Evolutionary conservation across 352 stramenopile genomes (phyloP).

Genomic region (Phytophthora aleatoria): DNA sequence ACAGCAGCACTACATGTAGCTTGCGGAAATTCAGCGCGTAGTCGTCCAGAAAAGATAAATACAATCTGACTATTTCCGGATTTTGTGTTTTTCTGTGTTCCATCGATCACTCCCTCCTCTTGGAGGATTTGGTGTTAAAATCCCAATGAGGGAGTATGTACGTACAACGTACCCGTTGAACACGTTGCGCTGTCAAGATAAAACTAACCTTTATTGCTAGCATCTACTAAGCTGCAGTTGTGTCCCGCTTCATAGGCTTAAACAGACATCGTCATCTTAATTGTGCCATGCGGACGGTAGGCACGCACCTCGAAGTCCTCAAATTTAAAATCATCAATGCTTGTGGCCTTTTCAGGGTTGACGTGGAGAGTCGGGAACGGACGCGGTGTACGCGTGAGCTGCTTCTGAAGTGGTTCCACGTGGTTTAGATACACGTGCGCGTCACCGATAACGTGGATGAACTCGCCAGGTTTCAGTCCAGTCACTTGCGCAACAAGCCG

Average conservation of each 20-base stretch:
- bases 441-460: conserved; percentile 99
- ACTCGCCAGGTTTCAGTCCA: conserved; percentile 94
- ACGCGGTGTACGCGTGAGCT: conserved; percentile 93
- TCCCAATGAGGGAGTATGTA: too few relatives aligned
- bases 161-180: too few relatives aligned
- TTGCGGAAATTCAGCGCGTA: too few relatives aligned
- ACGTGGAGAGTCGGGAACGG: conserved; percentile 96
- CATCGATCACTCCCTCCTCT: too few relatives aligned
- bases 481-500: conserved; percentile 96
- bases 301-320: conserved; percentile 96
- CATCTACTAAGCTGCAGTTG: not conserved
- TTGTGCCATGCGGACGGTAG: conserved; percentile 96
- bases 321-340: conserved; percentile 97
- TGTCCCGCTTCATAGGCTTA: conserved; percentile 19
- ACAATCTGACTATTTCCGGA: too few relatives aligned
- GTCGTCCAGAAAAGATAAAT: too few relatives aligned
- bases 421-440: conserved; percentile 99
- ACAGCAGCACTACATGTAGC: too few relatives aligned
- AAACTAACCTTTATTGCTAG: not conserved
- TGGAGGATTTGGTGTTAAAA: too few relatives aligned
- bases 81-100: too few relatives aligned
- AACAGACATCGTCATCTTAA: conserved; percentile 99
- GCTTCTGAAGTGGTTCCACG: conserved; percentile 96
- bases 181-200: too few relatives aligned
- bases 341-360: conserved; percentile 79